A percentile compares a stretch with the other conserved stretches of the same genome.
phyloP scores from a whole-genome alignment of 768 basidiomycete species.

The Naganishia friedmannii region DNA sequence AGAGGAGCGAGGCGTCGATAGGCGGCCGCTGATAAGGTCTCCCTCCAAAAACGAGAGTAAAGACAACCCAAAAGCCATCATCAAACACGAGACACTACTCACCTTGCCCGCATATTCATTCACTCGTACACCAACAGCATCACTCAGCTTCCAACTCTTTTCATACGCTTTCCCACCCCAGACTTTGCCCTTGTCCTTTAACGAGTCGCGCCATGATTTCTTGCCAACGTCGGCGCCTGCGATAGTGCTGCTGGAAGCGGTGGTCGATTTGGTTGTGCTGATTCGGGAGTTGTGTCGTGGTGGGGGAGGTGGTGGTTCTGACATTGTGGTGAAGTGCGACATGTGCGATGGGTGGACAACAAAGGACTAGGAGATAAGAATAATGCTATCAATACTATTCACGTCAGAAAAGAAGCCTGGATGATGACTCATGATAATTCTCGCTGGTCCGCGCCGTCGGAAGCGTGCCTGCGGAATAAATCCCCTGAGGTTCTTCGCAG shows the following conservation, averaged over 20 bases:
- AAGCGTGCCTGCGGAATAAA: no score
- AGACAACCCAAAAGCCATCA: no score
- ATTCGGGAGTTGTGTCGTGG: conserved; percentile 18
- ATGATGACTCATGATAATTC: no score
- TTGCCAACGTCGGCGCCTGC: conserved; percentile 10
- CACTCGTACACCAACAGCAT: conserved; percentile 46
- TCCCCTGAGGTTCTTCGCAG: no score
- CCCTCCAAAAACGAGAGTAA: no score
- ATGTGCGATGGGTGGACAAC: no score
- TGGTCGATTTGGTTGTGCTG: conserved; percentile 4
- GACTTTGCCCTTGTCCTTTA: conserved; percentile 36
- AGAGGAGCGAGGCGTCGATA: not conserved
- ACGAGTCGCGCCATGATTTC: conserved; percentile 35
- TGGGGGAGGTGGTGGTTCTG: conserved; percentile 17
- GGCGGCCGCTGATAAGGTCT: not conserved
- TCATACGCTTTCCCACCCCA: conserved; percentile 47
- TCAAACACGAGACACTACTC: not conserved
- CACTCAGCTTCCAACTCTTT: conserved; percentile 41
- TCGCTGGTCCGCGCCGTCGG: no score
- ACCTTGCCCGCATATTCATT: conserved; percentile 49
- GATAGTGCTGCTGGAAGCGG: conserved; percentile 7
- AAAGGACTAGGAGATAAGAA: no score
- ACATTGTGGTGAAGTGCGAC: not conserved
- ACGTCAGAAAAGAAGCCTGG: no score
- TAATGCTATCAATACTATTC: no score